Evolutionary conservation across 495 filamentous ascomycete species (phyloP).

Genomic region (Hypoxylon rickii): DNA sequence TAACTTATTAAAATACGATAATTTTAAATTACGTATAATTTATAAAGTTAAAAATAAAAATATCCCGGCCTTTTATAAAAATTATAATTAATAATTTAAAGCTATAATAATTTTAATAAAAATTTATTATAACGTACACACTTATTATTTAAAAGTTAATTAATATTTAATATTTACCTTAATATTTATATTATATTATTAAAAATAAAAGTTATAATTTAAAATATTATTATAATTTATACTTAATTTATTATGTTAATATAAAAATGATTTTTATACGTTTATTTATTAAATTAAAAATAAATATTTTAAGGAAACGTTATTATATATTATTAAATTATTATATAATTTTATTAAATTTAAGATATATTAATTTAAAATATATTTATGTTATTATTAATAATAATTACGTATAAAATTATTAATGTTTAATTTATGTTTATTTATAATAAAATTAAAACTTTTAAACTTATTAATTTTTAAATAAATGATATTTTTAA

Average conservation of each 20-base stretch:
- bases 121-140: conserved; percentile 6
- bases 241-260: conserved; percentile 3
- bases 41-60: neutral
- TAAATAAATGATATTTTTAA: neutral
- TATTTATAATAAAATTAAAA: neutral
- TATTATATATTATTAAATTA: neutral
- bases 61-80: neutral
- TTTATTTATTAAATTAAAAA: conserved; percentile 3
- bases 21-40: neutral
- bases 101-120: neutral
- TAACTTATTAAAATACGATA: neutral
- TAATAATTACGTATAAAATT: conserved; percentile 4
- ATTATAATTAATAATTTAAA: neutral
- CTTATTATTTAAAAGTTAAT: neutral
- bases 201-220: neutral
- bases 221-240: conserved; percentile 7
- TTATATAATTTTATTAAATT: conserved; percentile 2
- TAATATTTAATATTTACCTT: conserved; percentile 2
- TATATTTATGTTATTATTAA: conserved; percentile 1
- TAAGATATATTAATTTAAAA: neutral
- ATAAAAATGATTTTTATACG: conserved; percentile 1
- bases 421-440: conserved; percentile 1
- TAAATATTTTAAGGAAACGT: conserved; percentile 4
- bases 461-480: neutral
- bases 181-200: conserved; percentile 2